phyloP scores from a whole-genome alignment of 345 rosid species.

The Linum lewisii region DNA sequence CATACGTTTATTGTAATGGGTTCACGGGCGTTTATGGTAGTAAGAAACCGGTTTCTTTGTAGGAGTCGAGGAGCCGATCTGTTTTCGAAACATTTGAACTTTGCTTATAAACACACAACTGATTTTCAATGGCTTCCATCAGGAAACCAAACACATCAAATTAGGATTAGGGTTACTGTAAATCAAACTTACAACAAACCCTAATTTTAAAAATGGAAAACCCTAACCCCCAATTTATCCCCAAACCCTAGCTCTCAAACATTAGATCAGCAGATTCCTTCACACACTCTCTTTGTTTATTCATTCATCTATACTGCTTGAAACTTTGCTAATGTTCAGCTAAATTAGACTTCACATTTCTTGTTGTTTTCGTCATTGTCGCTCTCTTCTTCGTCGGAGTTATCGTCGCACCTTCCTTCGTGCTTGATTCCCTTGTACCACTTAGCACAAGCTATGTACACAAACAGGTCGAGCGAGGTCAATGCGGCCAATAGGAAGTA shows the following conservation, averaged over 20 bases:
- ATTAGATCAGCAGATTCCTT: not conserved
- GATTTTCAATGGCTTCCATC: not conserved
- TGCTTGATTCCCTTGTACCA: slow-evolving; percentile 77
- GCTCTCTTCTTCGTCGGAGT: slow-evolving; percentile 25
- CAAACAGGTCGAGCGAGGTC: slow-evolving; percentile 50
- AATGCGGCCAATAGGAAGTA: slow-evolving; percentile 82
- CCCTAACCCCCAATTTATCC: too few relatives aligned
- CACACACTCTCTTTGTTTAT: not conserved
- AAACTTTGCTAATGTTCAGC: not conserved
- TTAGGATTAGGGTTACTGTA: not conserved
- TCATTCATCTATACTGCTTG: not conserved
- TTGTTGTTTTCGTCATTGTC: not conserved
- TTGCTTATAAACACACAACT: not conserved
- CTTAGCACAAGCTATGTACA: slow-evolving; percentile 65
- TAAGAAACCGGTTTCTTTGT: not conserved
- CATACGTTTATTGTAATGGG: too few relatives aligned
- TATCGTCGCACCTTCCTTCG: slow-evolving; percentile 41
- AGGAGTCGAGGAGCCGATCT: not conserved
- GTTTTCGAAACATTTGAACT: not conserved
- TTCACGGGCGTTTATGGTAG: too few relatives aligned
- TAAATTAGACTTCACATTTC: not conserved
- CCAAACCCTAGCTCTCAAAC: not conserved
- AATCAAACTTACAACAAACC: not conserved
- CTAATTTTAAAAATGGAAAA: too few relatives aligned
- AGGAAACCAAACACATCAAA: too few relatives aligned